Conservation (phyloP, 1,284 basidiomycete genomes). For the Schizophyllum amplum region DNA sequence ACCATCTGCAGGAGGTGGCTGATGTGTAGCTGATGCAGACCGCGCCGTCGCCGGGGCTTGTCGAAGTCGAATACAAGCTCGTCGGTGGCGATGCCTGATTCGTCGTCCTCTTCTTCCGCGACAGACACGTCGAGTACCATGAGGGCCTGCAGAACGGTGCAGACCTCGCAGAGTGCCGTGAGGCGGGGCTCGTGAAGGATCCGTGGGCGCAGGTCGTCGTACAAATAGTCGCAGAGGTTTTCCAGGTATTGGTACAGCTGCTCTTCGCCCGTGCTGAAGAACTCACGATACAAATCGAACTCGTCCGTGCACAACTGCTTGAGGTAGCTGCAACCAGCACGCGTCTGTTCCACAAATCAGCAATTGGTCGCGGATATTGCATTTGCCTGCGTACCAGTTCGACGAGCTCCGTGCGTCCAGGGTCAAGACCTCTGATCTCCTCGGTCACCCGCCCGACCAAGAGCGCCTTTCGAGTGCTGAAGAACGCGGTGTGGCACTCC, state of each 20-base stretch:
- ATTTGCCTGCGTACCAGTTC: constrained; percentile 58
- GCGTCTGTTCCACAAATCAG: constrained; percentile 9
- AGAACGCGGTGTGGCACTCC: constrained; percentile 83
- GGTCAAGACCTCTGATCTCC: constrained; percentile 73
- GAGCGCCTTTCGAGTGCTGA: constrained; percentile 61
- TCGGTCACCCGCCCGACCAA: constrained; percentile 64
- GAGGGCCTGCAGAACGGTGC: constrained; percentile 86
- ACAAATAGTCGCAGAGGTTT: constrained; percentile 84
- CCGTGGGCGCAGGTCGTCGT: constrained; percentile 87
- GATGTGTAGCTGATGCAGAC: constrained; percentile 43
- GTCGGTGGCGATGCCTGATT: constrained; percentile 19
- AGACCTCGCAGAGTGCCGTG: constrained; percentile 83
- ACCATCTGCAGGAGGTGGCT: constrained; percentile 79
- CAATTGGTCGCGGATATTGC: background rate
- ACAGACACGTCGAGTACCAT: constrained; percentile 79
- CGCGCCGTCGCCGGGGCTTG: background rate
- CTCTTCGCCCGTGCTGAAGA: constrained; percentile 81
- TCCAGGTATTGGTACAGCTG: constrained; percentile 83
- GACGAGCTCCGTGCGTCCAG: constrained; percentile 58
- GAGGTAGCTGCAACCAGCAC: constrained; percentile 83
- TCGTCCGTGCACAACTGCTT: constrained; percentile 87
- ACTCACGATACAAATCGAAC: constrained; percentile 74
- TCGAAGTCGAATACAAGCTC: constrained; percentile 36
- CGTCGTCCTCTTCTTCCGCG: constrained; percentile 28
- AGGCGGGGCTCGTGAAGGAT: constrained; percentile 88